phyloP scores from a whole-genome alignment of 768 basidiomycete species.

The Daedaleopsis sinensis region DNA sequence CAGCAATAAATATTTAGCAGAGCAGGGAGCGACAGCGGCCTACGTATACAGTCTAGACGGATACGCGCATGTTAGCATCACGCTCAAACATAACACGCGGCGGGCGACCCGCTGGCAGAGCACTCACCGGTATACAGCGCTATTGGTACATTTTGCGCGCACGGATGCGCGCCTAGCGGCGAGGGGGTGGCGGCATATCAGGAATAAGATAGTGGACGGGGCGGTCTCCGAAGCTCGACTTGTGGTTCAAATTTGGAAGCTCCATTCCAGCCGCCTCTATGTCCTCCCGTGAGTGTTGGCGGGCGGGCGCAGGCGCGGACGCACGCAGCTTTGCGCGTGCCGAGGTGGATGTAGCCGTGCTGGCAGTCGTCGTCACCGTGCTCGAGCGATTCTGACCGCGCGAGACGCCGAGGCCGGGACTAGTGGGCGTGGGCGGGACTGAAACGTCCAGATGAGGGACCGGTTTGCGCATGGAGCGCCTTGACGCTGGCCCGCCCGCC shows the following conservation, averaged over 20 bases:
- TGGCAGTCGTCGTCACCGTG: neutral
- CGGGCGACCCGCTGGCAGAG: neutral
- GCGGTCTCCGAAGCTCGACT: conserved; percentile 34
- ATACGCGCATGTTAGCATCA: neutral
- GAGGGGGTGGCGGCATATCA: conserved; percentile 28
- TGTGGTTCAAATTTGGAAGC: conserved; percentile 29
- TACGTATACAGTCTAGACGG: conserved; percentile 8
- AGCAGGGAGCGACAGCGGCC: conserved; percentile 4
- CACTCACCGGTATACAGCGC: conserved; percentile 9
- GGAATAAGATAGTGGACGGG: conserved; percentile 33
- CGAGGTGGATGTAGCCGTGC: neutral
- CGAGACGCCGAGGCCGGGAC: neutral
- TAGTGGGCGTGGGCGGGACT: neutral
- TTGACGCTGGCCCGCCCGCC: conserved; percentile 3
- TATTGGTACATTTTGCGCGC: conserved; percentile 19
- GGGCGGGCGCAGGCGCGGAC: conserved; percentile 5
- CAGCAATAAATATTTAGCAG: neutral
- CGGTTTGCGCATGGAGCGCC: conserved; percentile 24
- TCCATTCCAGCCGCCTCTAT: conserved; percentile 20
- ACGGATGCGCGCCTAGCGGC: neutral
- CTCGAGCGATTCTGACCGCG: neutral
- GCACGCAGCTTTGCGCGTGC: conserved; percentile 18
- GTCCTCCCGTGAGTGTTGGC: conserved; percentile 27
- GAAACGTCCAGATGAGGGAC: conserved; percentile 23
- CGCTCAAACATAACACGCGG: neutral